phyloP scores from a whole-genome alignment of 352 stramenopile species.

The Globisporangium paddicum region DNA sequence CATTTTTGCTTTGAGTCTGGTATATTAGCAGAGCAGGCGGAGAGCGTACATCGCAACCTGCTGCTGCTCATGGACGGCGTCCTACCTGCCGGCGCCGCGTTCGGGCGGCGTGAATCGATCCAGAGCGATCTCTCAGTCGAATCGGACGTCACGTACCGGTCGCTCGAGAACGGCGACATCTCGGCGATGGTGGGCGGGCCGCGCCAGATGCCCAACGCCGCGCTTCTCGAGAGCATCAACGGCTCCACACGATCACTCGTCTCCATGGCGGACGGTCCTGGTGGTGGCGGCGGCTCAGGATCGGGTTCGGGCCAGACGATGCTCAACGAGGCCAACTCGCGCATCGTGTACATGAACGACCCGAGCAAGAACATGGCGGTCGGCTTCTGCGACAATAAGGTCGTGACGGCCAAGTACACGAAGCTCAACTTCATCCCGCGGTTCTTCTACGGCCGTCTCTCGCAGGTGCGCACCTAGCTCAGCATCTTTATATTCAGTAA shows the following conservation, averaged over 20 bases:
- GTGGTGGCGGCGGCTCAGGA: neutral
- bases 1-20: slow-evolving; percentile 1
- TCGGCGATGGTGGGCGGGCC: slow-evolving; percentile 6
- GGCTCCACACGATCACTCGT: slow-evolving; percentile 11
- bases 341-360: slow-evolving; percentile 75
- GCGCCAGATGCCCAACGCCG: neutral
- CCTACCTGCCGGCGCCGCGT: slow-evolving; percentile 6
- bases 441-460: slow-evolving; percentile 82
- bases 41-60: neutral
- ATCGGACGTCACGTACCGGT: slow-evolving; percentile 38
- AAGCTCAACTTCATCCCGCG: slow-evolving; percentile 80
- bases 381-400: slow-evolving; percentile 76
- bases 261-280: neutral
- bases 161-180: slow-evolving; percentile 36
- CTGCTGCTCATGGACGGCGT: slow-evolving; percentile 11
- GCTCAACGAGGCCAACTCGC: slow-evolving; percentile 40
- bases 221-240: slow-evolving; percentile 3
- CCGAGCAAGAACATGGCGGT: slow-evolving; percentile 37
- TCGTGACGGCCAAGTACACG: slow-evolving; percentile 87
- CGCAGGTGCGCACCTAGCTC: slow-evolving; percentile 33
- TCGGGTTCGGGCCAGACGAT: slow-evolving; percentile 10
- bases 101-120: slow-evolving; percentile 23
- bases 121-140: slow-evolving; percentile 39
- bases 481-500: neutral
- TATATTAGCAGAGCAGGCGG: neutral